Percentiles rank a stretch among this genome's conserved stretches.
Evolutionary conservation across 306 rosid species (phyloP).

Genomic region (Cicer cuneatum): DNA sequence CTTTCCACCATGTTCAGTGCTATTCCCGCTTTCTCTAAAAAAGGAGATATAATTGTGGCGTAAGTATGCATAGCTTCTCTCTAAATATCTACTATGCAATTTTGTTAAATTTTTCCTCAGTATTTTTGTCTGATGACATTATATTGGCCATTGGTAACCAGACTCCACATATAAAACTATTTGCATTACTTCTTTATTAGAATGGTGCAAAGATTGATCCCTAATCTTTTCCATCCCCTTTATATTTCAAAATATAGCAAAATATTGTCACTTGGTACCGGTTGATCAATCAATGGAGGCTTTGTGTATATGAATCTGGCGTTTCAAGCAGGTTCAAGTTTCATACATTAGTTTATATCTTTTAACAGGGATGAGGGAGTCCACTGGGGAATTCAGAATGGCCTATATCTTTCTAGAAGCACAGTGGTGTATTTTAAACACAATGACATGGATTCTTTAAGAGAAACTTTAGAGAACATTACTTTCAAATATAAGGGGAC

Average conservation of each 20-base stretch:
- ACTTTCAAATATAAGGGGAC: conserved; percentile 64
- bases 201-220: conserved; percentile 36
- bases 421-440: conserved; percentile 89
- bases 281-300: conserved; percentile 34
- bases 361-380: conserved; percentile 92
- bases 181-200: conserved; percentile 30
- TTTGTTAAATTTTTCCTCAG: conserved; percentile 31
- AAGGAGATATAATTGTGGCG: conserved; percentile 94
- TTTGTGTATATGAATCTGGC: conserved; percentile 9
- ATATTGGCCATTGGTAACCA: conserved; percentile 22
- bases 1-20: conserved; percentile 99
- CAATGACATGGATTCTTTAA: conserved; percentile 86
- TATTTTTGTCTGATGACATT: conserved; percentile 8
- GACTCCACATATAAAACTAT: conserved; percentile 25
- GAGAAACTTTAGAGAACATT: conserved; percentile 75
- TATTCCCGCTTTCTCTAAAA: conserved; percentile 94
- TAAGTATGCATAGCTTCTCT: conserved; percentile 58
- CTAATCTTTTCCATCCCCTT: conserved; percentile 1
- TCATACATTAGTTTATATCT: conserved; percentile 32
- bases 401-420: conserved; percentile 94
- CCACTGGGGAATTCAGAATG: conserved; percentile 99
- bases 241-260: conserved; percentile 28
- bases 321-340: conserved; percentile 24
- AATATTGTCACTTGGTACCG: conserved; percentile 20
- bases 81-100: conserved; percentile 14